Percentiles rank a stretch among this genome's conserved stretches.
Evolutionary conservation across 192 early-diverging fungal species (phyloP).

Genomic region (Ambispora gerdemannii): DNA sequence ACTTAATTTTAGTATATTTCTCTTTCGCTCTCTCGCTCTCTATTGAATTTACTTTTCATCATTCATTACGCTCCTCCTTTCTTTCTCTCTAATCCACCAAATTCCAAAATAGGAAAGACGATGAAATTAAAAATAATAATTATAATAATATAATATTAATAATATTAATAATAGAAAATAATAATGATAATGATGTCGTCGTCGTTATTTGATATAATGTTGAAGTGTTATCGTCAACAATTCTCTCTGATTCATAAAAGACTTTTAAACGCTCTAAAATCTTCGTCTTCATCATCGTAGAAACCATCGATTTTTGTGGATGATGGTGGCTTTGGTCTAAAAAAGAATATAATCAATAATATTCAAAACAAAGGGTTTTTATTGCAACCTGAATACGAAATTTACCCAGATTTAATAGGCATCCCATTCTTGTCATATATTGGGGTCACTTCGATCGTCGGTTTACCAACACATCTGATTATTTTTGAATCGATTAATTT

Average conservation of each 20-base stretch:
- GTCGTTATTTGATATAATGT: too few species aligned
- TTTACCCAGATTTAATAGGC: background rate
- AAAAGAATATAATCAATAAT: background rate
- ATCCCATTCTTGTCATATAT: background rate
- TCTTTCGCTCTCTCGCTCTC: background rate
- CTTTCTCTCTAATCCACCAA: too few species aligned
- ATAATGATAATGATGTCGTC: too few species aligned
- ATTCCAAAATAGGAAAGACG: too few species aligned
- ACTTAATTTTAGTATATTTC: background rate
- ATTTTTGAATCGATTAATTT: background rate
- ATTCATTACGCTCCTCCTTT: too few species aligned
- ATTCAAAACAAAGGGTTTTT: background rate
- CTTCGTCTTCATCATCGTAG: background rate
- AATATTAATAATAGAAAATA: too few species aligned
- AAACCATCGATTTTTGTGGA: background rate
- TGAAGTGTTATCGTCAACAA: too few species aligned
- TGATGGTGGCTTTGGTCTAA: background rate
- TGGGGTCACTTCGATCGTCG: slow-evolving; percentile 6
- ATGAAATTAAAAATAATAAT: too few species aligned
- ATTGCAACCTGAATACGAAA: background rate
- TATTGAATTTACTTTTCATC: background rate
- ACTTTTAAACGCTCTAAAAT: too few species aligned
- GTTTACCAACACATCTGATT: background rate
- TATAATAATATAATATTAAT: too few species aligned
- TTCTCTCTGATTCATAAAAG: too few species aligned